A percentile compares a stretch with the other conserved stretches of the same genome.
Conservation (phyloP, 1,284 basidiomycete genomes). For the Mrakiaceae sp. region DNA sequence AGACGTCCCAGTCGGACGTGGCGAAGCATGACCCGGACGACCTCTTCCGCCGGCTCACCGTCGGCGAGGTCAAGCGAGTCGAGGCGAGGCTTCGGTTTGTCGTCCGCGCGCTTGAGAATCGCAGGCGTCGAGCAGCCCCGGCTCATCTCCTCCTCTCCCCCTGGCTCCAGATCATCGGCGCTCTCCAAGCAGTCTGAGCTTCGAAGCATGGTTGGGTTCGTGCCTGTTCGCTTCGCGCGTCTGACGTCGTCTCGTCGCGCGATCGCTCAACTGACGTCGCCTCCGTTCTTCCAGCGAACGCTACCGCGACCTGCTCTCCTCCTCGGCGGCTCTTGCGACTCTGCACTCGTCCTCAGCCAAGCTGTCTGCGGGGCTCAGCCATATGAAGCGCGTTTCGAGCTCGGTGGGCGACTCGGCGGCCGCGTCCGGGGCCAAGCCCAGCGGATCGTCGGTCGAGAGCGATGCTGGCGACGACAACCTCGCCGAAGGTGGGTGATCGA, state of each 20-base stretch:
- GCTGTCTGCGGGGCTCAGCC: constrained; percentile 31
- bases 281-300: constrained; percentile 45
- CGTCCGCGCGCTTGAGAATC: background rate
- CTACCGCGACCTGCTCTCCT: constrained; percentile 74
- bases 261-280: too few relatives aligned
- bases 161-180: constrained; percentile 56
- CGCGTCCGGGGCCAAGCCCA: constrained; percentile 12
- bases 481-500: background rate
- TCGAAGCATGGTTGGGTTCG: constrained; percentile 82
- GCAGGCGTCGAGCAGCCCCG: background rate
- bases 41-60: constrained; percentile 58
- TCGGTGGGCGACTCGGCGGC: constrained; percentile 23
- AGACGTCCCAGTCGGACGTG: background rate
- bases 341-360: constrained; percentile 32
- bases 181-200: constrained; percentile 84
- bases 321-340: constrained; percentile 40
- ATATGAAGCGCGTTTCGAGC: constrained; percentile 25
- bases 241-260: too few relatives aligned
- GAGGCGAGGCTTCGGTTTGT: constrained; percentile 58
- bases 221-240: too few relatives aligned
- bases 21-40: constrained; percentile 57
- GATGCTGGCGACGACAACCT: constrained; percentile 10
- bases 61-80: constrained; percentile 59
- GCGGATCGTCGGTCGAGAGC: background rate
- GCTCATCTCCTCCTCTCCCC: too few relatives aligned